Evolutionary conservation across 768 basidiomycete species (phyloP).

Genomic region (Boletus speciosus): DNA sequence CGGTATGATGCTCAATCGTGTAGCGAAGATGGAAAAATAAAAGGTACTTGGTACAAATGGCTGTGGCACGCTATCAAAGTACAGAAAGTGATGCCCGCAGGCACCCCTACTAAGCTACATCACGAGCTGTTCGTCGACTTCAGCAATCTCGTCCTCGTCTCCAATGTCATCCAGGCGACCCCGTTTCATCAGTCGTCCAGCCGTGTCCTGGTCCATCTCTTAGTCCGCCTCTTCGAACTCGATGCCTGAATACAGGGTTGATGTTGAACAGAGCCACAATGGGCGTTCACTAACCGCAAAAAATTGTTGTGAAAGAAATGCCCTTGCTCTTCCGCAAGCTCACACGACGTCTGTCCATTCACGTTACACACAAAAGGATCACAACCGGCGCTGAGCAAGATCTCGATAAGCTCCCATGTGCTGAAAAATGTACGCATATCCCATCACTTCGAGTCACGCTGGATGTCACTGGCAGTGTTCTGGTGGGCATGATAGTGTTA

Average conservation of each 20-base stretch:
- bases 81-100: no score
- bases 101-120: no score
- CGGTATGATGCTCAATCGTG: not conserved
- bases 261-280: not conserved
- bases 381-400: not conserved
- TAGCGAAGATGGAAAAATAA: not conserved
- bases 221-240: not conserved
- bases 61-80: no score
- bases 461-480: no score
- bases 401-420: not conserved
- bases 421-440: no score
- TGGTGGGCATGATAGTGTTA: not conserved
- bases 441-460: not conserved
- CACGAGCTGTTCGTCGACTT: conserved; percentile 2
- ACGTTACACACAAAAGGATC: not conserved
- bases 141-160: not conserved
- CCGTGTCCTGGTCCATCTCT: not conserved
- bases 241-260: not conserved
- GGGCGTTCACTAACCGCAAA: not conserved
- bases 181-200: not conserved
- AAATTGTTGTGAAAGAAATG: not conserved
- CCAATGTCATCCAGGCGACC: not conserved
- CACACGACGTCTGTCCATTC: not conserved
- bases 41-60: no score
- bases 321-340: not conserved